These are phyloP conservation scores for Tuber aestivum DNA, from an alignment of 495 filamentous ascomycete genomes.

Conservation along the genomic window DNA sequence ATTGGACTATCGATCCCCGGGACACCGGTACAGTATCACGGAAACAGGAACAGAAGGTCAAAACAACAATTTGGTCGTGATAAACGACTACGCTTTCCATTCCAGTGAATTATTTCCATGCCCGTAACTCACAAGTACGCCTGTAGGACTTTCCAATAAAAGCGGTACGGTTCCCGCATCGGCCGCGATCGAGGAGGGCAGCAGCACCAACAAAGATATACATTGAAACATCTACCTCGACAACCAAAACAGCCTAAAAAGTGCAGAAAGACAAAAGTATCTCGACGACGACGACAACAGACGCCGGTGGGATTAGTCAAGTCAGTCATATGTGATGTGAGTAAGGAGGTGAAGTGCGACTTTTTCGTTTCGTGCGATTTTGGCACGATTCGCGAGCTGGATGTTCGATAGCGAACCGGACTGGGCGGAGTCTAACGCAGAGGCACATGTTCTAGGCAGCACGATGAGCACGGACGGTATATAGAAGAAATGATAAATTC, in stretches of 20 bases:
- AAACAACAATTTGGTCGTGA: not conserved
- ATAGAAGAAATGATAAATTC: not conserved
- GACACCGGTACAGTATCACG: not conserved
- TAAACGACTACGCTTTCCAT: not conserved
- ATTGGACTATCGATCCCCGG: not conserved
- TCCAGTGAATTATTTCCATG: not conserved
- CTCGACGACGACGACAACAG: not conserved
- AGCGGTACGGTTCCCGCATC: not conserved
- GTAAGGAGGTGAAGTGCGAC: not conserved
- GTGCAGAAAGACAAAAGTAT: slow-evolving; percentile 1
- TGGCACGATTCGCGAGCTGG: not conserved
- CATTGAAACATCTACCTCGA: not conserved
- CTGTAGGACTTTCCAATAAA: not conserved
- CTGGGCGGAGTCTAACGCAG: not conserved
- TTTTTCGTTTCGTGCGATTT: slow-evolving; percentile 4
- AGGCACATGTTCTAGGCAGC: not conserved
- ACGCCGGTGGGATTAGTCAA: not conserved
- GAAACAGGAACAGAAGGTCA: not conserved
- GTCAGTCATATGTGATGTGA: not conserved
- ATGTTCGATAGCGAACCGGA: not conserved
- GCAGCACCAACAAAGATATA: not conserved
- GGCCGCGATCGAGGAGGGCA: not conserved
- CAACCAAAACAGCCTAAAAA: not conserved
- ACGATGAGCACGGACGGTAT: not conserved
- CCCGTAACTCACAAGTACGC: not conserved